These are phyloP conservation scores for Dendrobium nobile DNA, from an alignment of 106 monocot genomes.

Conservation along the genomic window DNA sequence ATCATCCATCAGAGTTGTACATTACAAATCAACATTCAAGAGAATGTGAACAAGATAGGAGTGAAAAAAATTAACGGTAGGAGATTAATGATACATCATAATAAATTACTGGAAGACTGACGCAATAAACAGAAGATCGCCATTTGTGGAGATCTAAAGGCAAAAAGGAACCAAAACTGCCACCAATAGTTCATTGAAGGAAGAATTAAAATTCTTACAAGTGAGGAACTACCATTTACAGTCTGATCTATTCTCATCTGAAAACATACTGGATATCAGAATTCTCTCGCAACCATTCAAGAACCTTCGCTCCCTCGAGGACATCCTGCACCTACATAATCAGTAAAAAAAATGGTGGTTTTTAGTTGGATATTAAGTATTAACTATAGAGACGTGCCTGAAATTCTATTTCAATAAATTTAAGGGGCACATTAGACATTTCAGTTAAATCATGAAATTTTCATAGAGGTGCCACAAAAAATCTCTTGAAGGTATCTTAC, in stretches of 20 bases:
- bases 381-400: not conserved
- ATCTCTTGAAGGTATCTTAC: not conserved
- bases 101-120: no score
- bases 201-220: not conserved
- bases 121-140: no score
- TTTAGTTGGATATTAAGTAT: not conserved
- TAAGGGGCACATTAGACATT: not conserved
- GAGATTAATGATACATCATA: no score
- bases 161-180: no score
- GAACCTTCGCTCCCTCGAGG: slow-evolving; percentile 93
- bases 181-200: not conserved
- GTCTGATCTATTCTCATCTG: slow-evolving; percentile 17
- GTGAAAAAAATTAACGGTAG: no score
- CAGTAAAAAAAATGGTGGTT: not conserved
- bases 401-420: not conserved
- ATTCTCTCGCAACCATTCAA: slow-evolving; percentile 98
- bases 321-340: slow-evolving; percentile 79
- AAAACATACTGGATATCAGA: slow-evolving; percentile 60
- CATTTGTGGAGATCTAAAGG: no score
- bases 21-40: no score
- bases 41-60: no score
- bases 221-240: not conserved
- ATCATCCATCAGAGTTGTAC: no score
- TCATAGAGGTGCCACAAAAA: not conserved
- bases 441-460: not conserved